Base-by-base conservation (phyloP, 2,329 filamentous ascomycete species). In the Leptographium procerum region DNA sequence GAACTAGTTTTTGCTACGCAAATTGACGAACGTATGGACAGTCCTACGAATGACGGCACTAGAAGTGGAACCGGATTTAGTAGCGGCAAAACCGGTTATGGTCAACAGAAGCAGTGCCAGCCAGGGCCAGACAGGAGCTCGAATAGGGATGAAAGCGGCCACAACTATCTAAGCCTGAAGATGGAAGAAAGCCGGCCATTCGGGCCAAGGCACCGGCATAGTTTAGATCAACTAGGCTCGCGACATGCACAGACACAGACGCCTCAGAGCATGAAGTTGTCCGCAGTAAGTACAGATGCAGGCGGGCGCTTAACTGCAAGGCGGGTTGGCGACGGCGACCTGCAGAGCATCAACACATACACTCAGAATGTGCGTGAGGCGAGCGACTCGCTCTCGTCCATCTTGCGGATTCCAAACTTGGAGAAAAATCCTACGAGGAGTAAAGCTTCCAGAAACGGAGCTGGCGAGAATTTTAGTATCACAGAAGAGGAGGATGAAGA, bases 131-230 rank as follows among this genome's bases (percentile, higher is more conserved):
- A 8, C 8, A 47, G 13, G 11, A 56, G 45, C 29, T 22, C 56
- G 14, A 52, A 51, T 24, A 33, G 47, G 2, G 55, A 57, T 31
- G 50, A 11, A 7, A 47, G 26, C 48, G 29, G 22, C 36, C n/a
- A 33, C 26, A 34, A 33, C 29, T 26, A 47, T 26, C 75, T 90
- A 63, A 88, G 87, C 61, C 82, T 85, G 8, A 82, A 86, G 65
- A 78, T 86, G 80, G 65, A 69, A 64, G 36, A 61, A 64, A 48
- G 64, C 56, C 71, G 73, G 4, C 68, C 71, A 13, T 64, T 73
- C 40, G 66, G 62, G 2, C 60, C 60, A 13, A 54, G 57, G 59
- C 71, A 72, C 52, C 71, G 69, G 36, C 70, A 69, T 36, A 64
- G 67, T 58, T 62, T 73, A 11, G 73, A 77, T 61, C 72, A 73